Conservation (phyloP, 2,329 filamentous ascomycete genomes). For the Aspergillus sp. region DNA sequence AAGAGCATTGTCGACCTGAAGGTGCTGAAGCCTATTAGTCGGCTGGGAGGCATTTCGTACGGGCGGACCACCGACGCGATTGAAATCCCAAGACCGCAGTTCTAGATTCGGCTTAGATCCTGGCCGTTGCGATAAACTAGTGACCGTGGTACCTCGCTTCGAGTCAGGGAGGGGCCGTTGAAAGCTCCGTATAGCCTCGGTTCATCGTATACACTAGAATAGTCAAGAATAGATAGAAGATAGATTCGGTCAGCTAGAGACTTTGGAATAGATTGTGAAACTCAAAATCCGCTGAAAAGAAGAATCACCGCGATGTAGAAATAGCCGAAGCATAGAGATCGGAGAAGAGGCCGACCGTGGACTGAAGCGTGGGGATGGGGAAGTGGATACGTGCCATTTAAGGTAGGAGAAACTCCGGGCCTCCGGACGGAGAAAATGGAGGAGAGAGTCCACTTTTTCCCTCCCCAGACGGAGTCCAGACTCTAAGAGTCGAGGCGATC, state of each 20-base stretch:
- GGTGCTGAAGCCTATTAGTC: conserved; percentile 72
- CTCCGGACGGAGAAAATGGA: conserved; percentile 1
- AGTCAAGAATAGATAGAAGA: neutral
- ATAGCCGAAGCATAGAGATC: neutral
- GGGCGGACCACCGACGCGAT: conserved; percentile 67
- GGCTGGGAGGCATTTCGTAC: conserved; percentile 86
- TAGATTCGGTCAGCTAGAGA: neutral
- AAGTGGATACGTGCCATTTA: neutral
- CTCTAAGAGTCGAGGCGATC: neutral
- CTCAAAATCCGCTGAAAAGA: too few relatives aligned
- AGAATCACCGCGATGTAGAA: neutral
- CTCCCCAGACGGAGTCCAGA: neutral
- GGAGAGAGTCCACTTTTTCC: neutral
- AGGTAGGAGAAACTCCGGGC: neutral
- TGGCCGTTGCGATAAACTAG: neutral
- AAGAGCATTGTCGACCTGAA: conserved; percentile 72
- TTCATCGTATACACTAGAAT: neutral
- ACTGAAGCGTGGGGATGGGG: neutral
- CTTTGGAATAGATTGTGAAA: neutral
- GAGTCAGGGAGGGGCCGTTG: too few relatives aligned
- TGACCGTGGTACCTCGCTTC: neutral
- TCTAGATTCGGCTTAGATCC: conserved; percentile 14
- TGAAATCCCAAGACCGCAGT: conserved; percentile 60
- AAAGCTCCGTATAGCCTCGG: neutral
- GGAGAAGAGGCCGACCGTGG: neutral